These are phyloP conservation scores for Leptographium galeiforme DNA, from an alignment of 2,329 filamentous ascomycete species.

Conservation along the genomic window DNA sequence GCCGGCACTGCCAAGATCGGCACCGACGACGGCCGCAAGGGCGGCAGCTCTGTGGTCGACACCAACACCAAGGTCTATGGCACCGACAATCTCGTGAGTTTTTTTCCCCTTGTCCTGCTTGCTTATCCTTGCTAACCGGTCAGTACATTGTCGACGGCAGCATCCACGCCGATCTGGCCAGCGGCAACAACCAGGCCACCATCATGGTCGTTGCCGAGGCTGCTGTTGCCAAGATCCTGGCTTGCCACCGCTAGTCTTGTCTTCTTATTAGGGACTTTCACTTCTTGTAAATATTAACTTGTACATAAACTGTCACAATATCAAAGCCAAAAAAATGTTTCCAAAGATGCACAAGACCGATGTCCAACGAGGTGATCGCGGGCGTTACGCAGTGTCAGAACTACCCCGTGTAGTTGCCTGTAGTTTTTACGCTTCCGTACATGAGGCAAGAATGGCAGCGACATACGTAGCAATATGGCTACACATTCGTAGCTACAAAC, in stretches of 20 bases:
- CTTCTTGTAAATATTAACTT: background rate
- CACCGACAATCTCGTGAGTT: slow-evolving; percentile 40
- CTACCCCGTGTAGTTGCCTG: too few species aligned
- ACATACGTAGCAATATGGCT: too few species aligned
- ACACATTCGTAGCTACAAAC: too few species aligned
- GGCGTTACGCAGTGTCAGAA: too few species aligned
- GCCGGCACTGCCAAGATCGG: slow-evolving; percentile 48
- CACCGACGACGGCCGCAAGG: slow-evolving; percentile 35
- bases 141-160: slow-evolving; percentile 55
- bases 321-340: too few species aligned
- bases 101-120: background rate
- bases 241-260: slow-evolving; percentile 7
- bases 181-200: slow-evolving; percentile 53
- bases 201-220: slow-evolving; percentile 53
- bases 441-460: too few species aligned
- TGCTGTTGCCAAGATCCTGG: slow-evolving; percentile 38
- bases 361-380: too few species aligned
- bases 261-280: background rate
- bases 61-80: slow-evolving; percentile 50
- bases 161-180: slow-evolving; percentile 56
- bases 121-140: background rate
- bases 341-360: too few species aligned
- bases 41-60: slow-evolving; percentile 49
- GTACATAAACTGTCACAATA: background rate
- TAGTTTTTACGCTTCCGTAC: too few species aligned